Evolutionary conservation across 768 basidiomycete species (phyloP).

Genomic region (Lepiota brunneoincarnata): DNA sequence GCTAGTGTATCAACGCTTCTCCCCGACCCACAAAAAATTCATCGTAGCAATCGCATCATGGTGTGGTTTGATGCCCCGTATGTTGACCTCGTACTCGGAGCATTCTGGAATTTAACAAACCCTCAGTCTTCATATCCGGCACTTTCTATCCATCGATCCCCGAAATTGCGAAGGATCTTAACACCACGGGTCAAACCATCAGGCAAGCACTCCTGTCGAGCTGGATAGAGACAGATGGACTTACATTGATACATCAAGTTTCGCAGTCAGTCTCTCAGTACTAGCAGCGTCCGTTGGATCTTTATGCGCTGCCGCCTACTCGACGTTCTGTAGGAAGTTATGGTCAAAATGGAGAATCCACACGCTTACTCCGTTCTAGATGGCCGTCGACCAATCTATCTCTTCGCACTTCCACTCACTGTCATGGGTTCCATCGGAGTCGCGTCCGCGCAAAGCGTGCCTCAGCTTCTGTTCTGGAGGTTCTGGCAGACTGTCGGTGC

Average conservation of each 20-base stretch:
- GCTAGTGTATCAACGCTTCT: constrained; percentile 9
- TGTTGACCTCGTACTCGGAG: not conserved
- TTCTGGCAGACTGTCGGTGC: constrained; percentile 68
- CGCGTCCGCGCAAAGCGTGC: constrained; percentile 39
- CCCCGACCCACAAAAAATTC: not conserved
- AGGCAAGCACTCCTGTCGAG: not conserved
- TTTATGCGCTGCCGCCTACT: constrained; percentile 31
- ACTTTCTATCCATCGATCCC: constrained; percentile 16
- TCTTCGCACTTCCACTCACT: constrained; percentile 57
- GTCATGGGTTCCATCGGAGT: constrained; percentile 62
- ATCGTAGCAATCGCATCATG: constrained; percentile 16
- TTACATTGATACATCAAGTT: constrained; percentile 17
- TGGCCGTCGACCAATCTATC: constrained; percentile 61
- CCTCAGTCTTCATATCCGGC: constrained; percentile 13
- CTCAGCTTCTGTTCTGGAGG: constrained; percentile 57
- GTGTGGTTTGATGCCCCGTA: constrained; percentile 17
- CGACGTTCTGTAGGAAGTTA: constrained; percentile 31
- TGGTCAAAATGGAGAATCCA: not conserved
- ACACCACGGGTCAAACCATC: constrained; percentile 10
- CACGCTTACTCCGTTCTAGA: constrained; percentile 37
- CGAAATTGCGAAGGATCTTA: constrained; percentile 15
- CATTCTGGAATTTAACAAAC: not conserved
- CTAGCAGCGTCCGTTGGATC: constrained; percentile 31
- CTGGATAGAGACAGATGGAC: not conserved
- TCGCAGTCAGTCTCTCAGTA: constrained; percentile 34